These are phyloP conservation scores for Rhodotorula sp. DNA, from an alignment of 1,284 basidiomycete genomes.

Conservation along the genomic window DNA sequence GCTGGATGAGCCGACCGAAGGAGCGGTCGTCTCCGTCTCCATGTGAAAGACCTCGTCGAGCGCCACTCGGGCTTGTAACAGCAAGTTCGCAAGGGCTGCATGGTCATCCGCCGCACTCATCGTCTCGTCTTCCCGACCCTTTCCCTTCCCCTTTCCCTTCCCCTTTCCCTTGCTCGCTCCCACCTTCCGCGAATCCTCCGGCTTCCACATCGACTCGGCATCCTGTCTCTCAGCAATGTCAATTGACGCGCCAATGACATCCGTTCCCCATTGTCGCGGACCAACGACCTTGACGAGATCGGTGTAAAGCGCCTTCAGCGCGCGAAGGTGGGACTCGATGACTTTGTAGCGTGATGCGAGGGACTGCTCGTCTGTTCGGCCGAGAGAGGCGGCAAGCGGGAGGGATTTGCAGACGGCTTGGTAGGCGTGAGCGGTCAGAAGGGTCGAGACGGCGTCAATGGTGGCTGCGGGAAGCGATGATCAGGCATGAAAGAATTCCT, in stretches of 20 bases:
- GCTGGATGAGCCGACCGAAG: not conserved
- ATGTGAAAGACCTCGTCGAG: not conserved
- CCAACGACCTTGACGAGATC: slow-evolving; percentile 36
- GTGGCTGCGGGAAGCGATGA: slow-evolving; percentile 7
- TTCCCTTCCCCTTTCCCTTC: slow-evolving; percentile 18
- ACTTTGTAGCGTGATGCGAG: not conserved
- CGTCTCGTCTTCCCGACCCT: slow-evolving; percentile 19
- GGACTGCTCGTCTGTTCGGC: no score
- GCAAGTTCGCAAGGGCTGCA: not conserved
- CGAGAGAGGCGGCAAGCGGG: not conserved
- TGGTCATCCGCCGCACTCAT: not conserved
- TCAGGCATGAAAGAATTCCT: not conserved
- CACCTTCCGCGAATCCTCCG: not conserved
- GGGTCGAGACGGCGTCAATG: slow-evolving; percentile 14
- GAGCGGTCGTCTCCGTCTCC: no score
- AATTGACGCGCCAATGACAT: slow-evolving; percentile 10
- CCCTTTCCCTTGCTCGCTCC: not conserved
- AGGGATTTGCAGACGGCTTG: slow-evolving; percentile 4
- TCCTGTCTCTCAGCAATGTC: slow-evolving; percentile 8
- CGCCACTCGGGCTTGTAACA: not conserved
- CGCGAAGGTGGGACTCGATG: slow-evolving; percentile 33
- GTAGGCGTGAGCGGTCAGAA: slow-evolving; percentile 12
- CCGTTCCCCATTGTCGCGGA: slow-evolving; percentile 28
- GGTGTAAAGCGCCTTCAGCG: slow-evolving; percentile 37
- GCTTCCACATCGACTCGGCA: not conserved